Evolutionary conservation across 2,329 filamentous ascomycete genomes (phyloP).

Genomic region (Diplodia sapinea): DNA sequence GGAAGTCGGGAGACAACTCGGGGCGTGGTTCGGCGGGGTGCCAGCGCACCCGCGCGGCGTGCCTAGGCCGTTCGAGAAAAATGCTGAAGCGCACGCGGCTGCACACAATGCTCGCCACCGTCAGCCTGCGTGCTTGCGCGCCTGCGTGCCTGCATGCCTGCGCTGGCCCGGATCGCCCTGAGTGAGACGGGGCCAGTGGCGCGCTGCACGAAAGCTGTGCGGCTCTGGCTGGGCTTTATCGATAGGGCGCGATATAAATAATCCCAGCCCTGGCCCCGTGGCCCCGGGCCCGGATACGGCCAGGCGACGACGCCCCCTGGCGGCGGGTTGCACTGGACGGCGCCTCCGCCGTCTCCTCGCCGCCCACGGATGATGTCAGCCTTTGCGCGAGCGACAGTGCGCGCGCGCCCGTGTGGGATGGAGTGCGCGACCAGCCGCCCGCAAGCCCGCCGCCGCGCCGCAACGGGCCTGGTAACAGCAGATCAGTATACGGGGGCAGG

Average conservation of each 20-base stretch:
- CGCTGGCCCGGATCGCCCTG: background rate
- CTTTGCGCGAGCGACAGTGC: constrained; percentile 10
- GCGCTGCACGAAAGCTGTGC: background rate
- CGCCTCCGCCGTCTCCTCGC: constrained; percentile 5
- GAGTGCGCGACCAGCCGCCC: constrained; percentile 5
- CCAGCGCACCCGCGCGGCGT: constrained; percentile 15
- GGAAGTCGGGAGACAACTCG: constrained; percentile 17
- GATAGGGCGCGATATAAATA: constrained; percentile 27
- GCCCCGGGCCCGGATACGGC: constrained; percentile 17
- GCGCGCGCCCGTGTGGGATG: constrained; percentile 1
- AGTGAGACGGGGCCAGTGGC: background rate
- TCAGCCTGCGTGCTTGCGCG: background rate
- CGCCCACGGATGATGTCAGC: constrained; percentile 11
- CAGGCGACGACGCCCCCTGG: constrained; percentile 16
- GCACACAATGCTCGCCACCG: background rate
- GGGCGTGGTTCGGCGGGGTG: background rate
- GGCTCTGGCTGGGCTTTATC: constrained; percentile 12
- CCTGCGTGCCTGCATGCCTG: background rate
- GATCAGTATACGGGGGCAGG: constrained; percentile 26
- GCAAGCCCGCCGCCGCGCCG: background rate
- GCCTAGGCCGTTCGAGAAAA: background rate
- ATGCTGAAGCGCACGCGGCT: background rate
- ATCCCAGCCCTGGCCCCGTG: background rate
- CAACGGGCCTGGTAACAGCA: constrained; percentile 23
- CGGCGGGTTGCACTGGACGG: background rate